phyloP scores from a whole-genome alignment of 371 early-diverging fungal genomes.

The Mortierella sp. region DNA sequence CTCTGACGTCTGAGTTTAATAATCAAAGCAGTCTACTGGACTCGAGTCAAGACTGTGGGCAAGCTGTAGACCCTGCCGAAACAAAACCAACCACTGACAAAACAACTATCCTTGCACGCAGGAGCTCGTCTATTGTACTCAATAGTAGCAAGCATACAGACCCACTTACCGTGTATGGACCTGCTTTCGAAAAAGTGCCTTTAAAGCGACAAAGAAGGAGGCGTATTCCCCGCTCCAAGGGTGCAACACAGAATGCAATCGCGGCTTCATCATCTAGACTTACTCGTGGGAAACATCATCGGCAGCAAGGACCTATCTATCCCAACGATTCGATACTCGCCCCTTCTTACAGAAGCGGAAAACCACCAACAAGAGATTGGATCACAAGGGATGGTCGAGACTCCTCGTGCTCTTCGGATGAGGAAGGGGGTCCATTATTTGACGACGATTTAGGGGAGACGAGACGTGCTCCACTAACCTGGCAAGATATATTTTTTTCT shows the following conservation, averaged over 20 bases:
- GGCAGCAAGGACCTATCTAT: constrained; percentile 4
- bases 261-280: not conserved
- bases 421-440: not conserved
- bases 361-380: not conserved
- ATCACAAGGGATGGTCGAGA: not conserved
- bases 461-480: not conserved
- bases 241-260: not conserved
- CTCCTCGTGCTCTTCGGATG: not conserved
- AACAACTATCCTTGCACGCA: not conserved
- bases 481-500: constrained; percentile 19
- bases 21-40: not conserved
- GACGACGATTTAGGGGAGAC: not conserved
- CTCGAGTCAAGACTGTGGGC: not conserved
- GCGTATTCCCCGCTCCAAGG: not conserved
- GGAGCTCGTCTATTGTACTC: not conserved
- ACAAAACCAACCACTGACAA: not conserved
- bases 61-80: not conserved
- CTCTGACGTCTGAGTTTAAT: not conserved
- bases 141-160: not conserved
- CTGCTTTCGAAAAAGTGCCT: not conserved
- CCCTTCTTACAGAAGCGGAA: not conserved
- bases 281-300: not conserved
- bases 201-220: not conserved
- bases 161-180: constrained; percentile 11
- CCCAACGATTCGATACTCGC: constrained; percentile 21